Evolutionary conservation across 495 filamentous ascomycete genomes (phyloP), one percentile per base, ranked within the genome.

Genomic region (Penicillium canescens): DNA sequence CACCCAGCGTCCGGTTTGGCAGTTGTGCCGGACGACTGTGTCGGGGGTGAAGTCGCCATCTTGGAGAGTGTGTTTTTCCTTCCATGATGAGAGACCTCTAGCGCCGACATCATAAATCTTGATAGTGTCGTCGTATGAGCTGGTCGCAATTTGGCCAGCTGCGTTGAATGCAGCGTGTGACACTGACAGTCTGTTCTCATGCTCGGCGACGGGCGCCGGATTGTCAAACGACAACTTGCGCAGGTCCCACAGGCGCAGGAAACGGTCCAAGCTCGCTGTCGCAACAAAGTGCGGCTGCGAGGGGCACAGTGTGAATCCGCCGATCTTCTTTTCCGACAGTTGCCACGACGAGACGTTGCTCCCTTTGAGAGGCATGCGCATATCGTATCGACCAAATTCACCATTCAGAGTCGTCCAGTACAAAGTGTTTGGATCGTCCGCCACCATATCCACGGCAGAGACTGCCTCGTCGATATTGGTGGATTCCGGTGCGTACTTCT

Each of bases 321-420:
- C 95, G 46, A 98, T 97, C 63, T 98, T 98, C 70, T 94, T 93
- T 46, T 96, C 91, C 1, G 86, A 87, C 9, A 98, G 73, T n/a
- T 82, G 74, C 79, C 87, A 92, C 6, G 85, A 73, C 3, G 91
- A 82, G 4, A 75, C 68, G 1, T 71, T 68, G 11, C 56, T 73
- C n/a, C 80, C 71, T 1, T 61, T 60, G 0, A 67, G 43, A 18
- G 83, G 77, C 5, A 81, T 75, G 13, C 92, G 85, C 46, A 86
- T 80, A 54, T 98, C 93, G 61, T 89, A 80, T 6, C 88, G 82
- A 1, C 91, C 92, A 49, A 98, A 82, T 7, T 70, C 73, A 33
- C 94, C 94, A 39, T 89, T 80, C 0, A 98, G 74, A 0, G 92
- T 96, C 0, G 92, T 90, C 77, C 96, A 98, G 61, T 93, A 86